A percentile compares a stretch with the other conserved stretches of the same genome.
phyloP scores from a whole-genome alignment of 2,329 filamentous ascomycete species.

The Aspergillus sp. region DNA sequence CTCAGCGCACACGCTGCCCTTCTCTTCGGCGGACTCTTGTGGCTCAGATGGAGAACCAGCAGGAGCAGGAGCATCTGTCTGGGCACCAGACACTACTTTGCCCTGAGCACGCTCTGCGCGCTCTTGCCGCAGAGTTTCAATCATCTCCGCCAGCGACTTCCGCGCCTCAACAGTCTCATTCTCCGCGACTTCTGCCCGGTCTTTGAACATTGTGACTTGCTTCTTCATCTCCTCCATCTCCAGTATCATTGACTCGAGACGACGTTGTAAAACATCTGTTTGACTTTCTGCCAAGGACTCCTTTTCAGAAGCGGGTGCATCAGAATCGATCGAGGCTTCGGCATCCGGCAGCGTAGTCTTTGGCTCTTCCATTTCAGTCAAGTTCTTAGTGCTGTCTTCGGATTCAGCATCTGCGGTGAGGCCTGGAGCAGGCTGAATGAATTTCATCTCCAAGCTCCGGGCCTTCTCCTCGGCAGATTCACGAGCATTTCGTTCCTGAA shows the following conservation, averaged over 20 bases:
- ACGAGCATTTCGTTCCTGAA: conserved; percentile 76
- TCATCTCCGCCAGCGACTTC: conserved; percentile 82
- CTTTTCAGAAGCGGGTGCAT: conserved; percentile 34
- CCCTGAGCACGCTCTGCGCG: conserved; percentile 55
- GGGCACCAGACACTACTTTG: conserved; percentile 19
- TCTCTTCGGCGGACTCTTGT: conserved; percentile 16
- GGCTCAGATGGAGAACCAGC: conserved; percentile 2
- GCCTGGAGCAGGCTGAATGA: conserved; percentile 39
- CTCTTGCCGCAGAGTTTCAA: conserved; percentile 74
- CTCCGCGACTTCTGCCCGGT: conserved; percentile 78
- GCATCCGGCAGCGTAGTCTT: conserved; percentile 14
- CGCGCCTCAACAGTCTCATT: conserved; percentile 70
- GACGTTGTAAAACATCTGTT: conserved; percentile 61
- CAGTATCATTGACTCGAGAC: conserved; percentile 72
- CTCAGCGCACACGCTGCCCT: conserved; percentile 17
- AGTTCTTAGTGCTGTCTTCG: neutral
- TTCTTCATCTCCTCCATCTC: conserved; percentile 81
- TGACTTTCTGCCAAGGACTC: conserved; percentile 33
- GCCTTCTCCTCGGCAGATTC: conserved; percentile 82
- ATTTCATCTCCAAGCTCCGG: conserved; percentile 66
- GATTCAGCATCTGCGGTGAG: neutral
- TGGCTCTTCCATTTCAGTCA: conserved; percentile 9
- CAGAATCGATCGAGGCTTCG: conserved; percentile 13
- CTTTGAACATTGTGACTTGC: conserved; percentile 75
- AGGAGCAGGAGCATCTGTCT: conserved; percentile 15